These are phyloP conservation scores for Thozetella sp. DNA, from an alignment of 495 filamentous ascomycete genomes.

Conservation along the genomic window DNA sequence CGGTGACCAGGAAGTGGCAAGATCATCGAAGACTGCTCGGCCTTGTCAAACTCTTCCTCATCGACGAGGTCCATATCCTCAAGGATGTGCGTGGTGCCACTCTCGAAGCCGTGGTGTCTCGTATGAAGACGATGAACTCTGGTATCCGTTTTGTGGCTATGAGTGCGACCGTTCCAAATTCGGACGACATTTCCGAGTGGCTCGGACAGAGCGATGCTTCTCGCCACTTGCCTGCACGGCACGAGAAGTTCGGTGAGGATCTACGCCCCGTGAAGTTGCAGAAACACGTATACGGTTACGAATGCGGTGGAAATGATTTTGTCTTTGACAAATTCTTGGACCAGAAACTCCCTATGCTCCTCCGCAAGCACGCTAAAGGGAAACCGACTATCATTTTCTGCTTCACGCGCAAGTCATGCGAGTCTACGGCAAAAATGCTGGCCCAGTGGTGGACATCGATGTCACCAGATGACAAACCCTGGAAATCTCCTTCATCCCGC, in stretches of 20 bases:
- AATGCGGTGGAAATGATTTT: conserved; percentile 74
- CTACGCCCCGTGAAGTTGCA: conserved; percentile 87
- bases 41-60: conserved; percentile 86
- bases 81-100: conserved; percentile 89
- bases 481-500: conserved; percentile 62
- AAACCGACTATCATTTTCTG: conserved; percentile 97
- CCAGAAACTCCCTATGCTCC: conserved; percentile 72
- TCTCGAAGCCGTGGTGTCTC: conserved; percentile 92
- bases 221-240: conserved; percentile 67
- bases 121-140: conserved; percentile 91
- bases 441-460: conserved; percentile 65
- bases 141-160: conserved; percentile 89
- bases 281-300: conserved; percentile 80
- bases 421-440: conserved; percentile 73
- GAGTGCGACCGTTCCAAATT: conserved; percentile 94
- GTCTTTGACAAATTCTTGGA: conserved; percentile 81
- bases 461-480: conserved; percentile 58
- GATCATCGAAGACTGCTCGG: conserved; percentile 84
- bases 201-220: conserved; percentile 76
- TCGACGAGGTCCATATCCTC: conserved; percentile 96
- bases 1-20: conserved; percentile 93
- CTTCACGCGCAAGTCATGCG: conserved; percentile 78
- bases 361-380: conserved; percentile 70
- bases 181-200: conserved; percentile 87
- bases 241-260: conserved; percentile 87